phyloP scores from a whole-genome alignment of 768 basidiomycete genomes.

The Clathrus columnatus region DNA sequence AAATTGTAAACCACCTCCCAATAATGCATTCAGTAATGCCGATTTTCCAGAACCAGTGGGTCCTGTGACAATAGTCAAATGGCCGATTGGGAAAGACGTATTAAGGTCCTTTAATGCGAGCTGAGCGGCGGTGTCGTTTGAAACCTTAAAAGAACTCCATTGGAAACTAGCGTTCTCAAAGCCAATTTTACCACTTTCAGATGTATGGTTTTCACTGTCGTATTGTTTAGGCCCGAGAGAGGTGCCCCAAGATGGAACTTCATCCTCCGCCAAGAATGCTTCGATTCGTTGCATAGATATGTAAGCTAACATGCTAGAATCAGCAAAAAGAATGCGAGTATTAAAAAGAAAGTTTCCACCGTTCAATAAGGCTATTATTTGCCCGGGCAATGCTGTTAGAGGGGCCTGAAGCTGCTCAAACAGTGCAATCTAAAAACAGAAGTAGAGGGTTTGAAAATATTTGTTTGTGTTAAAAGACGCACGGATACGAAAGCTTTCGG shows the following conservation, averaged over 20 bases:
- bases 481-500: conserved; percentile 72
- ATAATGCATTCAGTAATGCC: conserved; percentile 49
- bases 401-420: conserved; percentile 65
- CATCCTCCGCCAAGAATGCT: conserved; percentile 58
- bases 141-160: conserved; percentile 29
- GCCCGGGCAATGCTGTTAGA: conserved; percentile 54
- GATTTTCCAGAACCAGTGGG: conserved; percentile 64
- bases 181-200: conserved; percentile 32
- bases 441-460: too few species aligned
- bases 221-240: conserved; percentile 35
- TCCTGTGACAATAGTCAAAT: conserved; percentile 54
- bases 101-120: conserved; percentile 53
- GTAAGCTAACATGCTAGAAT: conserved; percentile 36
- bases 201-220: background rate
- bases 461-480: too few species aligned
- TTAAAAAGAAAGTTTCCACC: conserved; percentile 28
- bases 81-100: conserved; percentile 47
- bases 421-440: conserved; percentile 50
- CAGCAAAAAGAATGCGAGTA: conserved; percentile 4
- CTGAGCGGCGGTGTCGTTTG: conserved; percentile 18
- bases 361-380: conserved; percentile 55
- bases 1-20: conserved; percentile 45
- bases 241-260: conserved; percentile 74
- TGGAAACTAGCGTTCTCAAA: conserved; percentile 48
- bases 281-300: conserved; percentile 81